Evolutionary conservation across 78 protist genomes (phyloP), one percentile per base, ranked within the genome.

Genomic region (Dictyostelium capitatum): DNA sequence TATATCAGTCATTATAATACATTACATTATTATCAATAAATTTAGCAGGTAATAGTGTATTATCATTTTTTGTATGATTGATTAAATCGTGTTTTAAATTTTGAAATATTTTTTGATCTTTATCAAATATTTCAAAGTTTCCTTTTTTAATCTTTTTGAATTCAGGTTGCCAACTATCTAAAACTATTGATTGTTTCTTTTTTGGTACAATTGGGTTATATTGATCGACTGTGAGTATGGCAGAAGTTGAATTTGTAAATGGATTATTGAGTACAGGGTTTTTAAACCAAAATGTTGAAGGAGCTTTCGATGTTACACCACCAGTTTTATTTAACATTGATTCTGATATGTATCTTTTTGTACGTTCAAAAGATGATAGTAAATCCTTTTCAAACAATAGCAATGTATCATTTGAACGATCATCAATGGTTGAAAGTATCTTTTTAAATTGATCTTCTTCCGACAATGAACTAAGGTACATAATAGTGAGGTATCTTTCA

Each of bases 181-280:
- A 20, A 30, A 23, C 3, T 5, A 53, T 46, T 1, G 17, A 12
- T 25, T 65, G 53, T 82, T 87, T 87, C 37, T 57, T 74, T 62
- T 87, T 77, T 64, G 84, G 80, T 56, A 41, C 17, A 20, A 87
- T 79, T 20, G 83, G 70, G 1, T 23, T 43, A 53, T 77, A 57
- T 9, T 28, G 30, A 77, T 62, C 37, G 14, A 59, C 62, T 46
- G 51, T 14, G 43, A 37, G 43, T 3, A 37, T 37, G 43, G 43
- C 2, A 6, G 37, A 23, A 19, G 57, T 23, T 12, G 92, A 73
- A 28, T 20, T n/a, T 3, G 62, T 59, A 28, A 78, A 87, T 37
- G 93, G 83, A 77, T 87, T 87, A 6, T 77, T 50, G 23, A 87
- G 12, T 4, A 48, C 50, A 59, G 93, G 93, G 32, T 87, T 87